Percentiles rank a stretch among this genome's conserved stretches.
These are phyloP conservation scores for Warburgia ugandensis DNA, from an alignment of 164 flowering plant species.

Conservation along the genomic window DNA sequence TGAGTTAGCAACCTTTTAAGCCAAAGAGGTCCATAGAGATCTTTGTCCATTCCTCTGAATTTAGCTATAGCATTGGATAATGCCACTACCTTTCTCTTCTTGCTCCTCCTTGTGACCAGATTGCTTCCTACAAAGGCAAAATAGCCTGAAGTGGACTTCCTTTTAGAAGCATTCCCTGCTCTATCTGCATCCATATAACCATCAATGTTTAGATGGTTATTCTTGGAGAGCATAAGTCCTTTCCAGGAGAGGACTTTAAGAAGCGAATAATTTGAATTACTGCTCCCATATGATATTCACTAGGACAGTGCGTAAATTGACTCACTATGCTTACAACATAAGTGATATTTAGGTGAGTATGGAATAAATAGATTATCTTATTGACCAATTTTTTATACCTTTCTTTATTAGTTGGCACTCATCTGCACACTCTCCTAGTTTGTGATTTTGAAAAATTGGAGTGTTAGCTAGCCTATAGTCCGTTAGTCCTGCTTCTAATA, in stretches of 20 bases:
- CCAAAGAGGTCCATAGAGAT: constrained; percentile 9
- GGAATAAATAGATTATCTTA: background rate
- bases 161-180: too few species aligned
- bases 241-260: background rate
- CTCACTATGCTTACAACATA: constrained; percentile 3
- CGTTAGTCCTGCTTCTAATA: background rate
- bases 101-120: background rate
- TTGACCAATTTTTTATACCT: background rate
- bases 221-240: constrained; percentile 3
- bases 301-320: constrained; percentile 6
- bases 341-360: background rate
- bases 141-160: too few species aligned
- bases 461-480: background rate
- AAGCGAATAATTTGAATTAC: background rate
- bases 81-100: background rate
- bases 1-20: constrained; percentile 4
- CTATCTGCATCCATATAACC: constrained; percentile 4
- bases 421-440: background rate
- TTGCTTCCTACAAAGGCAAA: too few species aligned
- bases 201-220: background rate
- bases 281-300: constrained; percentile 2
- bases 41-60: constrained; percentile 13
- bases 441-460: constrained; percentile 2
- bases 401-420: constrained; percentile 2
- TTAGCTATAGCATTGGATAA: constrained; percentile 4